Base-by-base conservation (phyloP, 2,329 filamentous ascomycete species). In the Thyridium curvatum region DNA sequence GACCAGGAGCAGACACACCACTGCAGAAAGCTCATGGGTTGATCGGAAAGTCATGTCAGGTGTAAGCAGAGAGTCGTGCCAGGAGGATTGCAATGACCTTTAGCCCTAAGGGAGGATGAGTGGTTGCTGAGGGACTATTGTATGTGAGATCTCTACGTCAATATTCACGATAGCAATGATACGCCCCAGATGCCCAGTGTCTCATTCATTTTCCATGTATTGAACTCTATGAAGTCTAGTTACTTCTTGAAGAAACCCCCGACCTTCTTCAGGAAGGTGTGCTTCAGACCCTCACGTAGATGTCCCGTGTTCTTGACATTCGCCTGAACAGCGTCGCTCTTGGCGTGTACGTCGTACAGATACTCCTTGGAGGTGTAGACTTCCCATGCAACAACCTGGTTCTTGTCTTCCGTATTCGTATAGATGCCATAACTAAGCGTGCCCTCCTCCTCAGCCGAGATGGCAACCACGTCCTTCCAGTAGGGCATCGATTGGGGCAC, bases 311-410 rank as follows among this genome's bases (percentile, higher is more conserved):
- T 43, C 26, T 37, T 42, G 37, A 50, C 47, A 33, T 46, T 55
- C n/a, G 41, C 43, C 39, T 49, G 47, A 12, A 57, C 47, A 1
- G 52, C 53, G 14, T 48, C 41, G 37, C 52, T 56, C 34, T 50
- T 49, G 30, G 51, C 49, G 38, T 58, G 54, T 3, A 53, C 50
- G 18, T 52, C 46, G 32, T 43, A 47, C 39, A 57, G 37, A 30
- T 55, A 55, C 18, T 49, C 50, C 5, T 46, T 36, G 38, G 42
- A 51, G 35, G 52, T 47, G 35, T 57, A 58, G 3, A 44, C 48
- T 51, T 55, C 54, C 13, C 55, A 29, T 4, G 51, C 43, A 26
- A 41, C 51, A 12, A 56, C 38, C 18, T 43, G 45, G 18, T 48
- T 33, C 12, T 49, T 44, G 18, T 48, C 41, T 14, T 45, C 37